Conservation (phyloP, 768 basidiomycete species). For the Rhizopogon vesiculosus region DNA sequence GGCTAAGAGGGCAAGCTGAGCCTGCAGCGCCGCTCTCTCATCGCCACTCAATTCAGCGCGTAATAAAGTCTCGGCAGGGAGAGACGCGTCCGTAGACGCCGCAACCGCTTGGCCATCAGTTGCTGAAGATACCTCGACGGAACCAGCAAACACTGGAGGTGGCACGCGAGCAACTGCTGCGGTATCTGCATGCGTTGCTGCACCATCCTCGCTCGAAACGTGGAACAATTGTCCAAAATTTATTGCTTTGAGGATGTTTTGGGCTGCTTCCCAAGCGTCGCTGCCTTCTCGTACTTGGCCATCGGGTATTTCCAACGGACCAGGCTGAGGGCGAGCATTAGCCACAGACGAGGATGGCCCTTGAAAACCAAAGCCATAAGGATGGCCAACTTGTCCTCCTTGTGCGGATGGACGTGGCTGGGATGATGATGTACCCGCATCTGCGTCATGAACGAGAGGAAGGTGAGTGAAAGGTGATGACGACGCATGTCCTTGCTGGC, state of each 20-base stretch:
- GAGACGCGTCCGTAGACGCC: neutral
- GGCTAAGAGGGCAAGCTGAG: constrained; percentile 66
- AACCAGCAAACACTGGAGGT: neutral
- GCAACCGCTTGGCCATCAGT: constrained; percentile 2
- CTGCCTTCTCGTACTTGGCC: constrained; percentile 33
- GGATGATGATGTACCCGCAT: constrained; percentile 30
- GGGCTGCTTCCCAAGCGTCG: constrained; percentile 74
- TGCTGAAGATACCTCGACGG: neutral
- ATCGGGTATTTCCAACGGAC: constrained; percentile 11
- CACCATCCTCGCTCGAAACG: constrained; percentile 25
- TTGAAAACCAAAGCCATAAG: constrained; percentile 34
- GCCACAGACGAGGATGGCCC: constrained; percentile 3
- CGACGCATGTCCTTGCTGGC: constrained; percentile 16
- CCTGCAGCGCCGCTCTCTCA: constrained; percentile 65
- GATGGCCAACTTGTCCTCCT: constrained; percentile 32
- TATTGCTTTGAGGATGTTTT: constrained; percentile 73
- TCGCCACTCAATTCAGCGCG: constrained; percentile 30
- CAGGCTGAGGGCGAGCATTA: constrained; percentile 21
- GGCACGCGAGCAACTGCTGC: constrained; percentile 1
- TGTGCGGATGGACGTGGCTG: constrained; percentile 26
- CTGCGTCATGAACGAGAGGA: constrained; percentile 34
- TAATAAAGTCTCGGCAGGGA: neutral
- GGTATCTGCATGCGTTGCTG: neutral
- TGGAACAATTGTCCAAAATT: constrained; percentile 58
- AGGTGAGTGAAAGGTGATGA: constrained; percentile 59